Percentiles rank a stretch among this genome's conserved stretches.
Evolutionary conservation across 1,284 basidiomycete genomes (phyloP).

Genomic region (Malassezia pachydermatis): DNA sequence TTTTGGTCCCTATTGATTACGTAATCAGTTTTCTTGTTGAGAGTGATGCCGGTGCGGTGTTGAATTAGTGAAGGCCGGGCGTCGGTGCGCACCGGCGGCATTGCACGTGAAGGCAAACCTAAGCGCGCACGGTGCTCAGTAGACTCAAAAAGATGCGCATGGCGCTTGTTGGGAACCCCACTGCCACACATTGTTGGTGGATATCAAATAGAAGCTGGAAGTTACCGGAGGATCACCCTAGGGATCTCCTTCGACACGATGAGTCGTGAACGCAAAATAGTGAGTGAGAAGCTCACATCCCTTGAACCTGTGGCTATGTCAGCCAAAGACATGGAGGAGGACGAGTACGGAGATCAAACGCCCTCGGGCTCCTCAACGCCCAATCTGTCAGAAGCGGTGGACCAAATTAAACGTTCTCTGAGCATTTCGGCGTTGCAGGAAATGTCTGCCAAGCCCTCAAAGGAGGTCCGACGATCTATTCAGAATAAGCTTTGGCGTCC

Average conservation of each 20-base stretch:
- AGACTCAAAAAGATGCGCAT: not conserved
- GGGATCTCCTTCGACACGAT: no score
- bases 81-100: not conserved
- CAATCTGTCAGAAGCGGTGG: constrained; percentile 38
- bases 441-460: constrained; percentile 30
- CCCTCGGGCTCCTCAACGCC: constrained; percentile 34
- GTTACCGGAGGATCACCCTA: no score
- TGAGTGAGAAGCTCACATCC: not conserved
- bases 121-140: not conserved
- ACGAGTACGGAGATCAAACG: constrained; percentile 23
- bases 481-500: constrained; percentile 44
- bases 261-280: no score
- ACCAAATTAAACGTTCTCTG: constrained; percentile 36
- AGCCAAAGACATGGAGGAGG: constrained; percentile 17
- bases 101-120: not conserved
- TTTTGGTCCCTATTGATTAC: constrained; percentile 8
- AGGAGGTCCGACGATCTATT: constrained; percentile 32
- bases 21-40: constrained; percentile 5
- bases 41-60: no score
- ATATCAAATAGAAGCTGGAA: no score
- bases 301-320: not conserved
- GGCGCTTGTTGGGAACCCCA: no score
- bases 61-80: no score
- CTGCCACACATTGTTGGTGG: no score
- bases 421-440: constrained; percentile 37